Conservation (phyloP, 2,329 filamentous ascomycete genomes). For the Apiospora kogelbergensis region DNA sequence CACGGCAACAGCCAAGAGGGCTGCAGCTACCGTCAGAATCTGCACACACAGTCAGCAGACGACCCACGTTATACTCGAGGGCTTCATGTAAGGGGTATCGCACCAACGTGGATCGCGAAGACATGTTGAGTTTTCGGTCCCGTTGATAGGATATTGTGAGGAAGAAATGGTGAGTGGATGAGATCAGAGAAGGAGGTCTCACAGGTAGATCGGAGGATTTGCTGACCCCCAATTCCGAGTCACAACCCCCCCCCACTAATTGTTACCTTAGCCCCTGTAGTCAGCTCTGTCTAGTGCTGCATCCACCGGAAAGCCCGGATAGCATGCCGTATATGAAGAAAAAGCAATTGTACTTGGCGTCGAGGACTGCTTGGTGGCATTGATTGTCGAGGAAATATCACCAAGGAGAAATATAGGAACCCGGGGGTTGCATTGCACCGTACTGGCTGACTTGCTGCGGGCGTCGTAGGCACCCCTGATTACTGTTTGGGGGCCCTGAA, state of each 20-base stretch:
- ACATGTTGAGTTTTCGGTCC: neutral
- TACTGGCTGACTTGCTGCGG: too few species aligned
- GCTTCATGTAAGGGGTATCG: neutral
- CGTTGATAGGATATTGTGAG: neutral
- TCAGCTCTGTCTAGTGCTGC: neutral
- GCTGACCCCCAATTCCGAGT: neutral
- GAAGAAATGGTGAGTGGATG: too few species aligned
- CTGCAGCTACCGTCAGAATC: neutral
- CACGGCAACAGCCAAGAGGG: neutral
- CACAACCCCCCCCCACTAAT: neutral
- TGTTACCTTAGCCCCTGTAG: too few species aligned
- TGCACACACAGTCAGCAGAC: neutral
- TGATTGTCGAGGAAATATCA: too few species aligned
- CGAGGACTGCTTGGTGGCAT: too few species aligned
- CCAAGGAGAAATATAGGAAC: too few species aligned
- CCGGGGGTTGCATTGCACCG: too few species aligned
- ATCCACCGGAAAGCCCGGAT: neutral
- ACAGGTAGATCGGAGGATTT: neutral
- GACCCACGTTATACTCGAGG: neutral
- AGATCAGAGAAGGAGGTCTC: neutral
- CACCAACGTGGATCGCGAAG: neutral
- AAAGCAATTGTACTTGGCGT: too few species aligned
- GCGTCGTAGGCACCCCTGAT: too few species aligned
- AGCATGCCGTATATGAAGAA: too few species aligned
- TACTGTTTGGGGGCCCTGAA: too few species aligned